Percentiles rank a stretch among this genome's conserved stretches.
These are phyloP conservation scores for Pseudogymnoascus sp. DNA, from an alignment of 2,329 filamentous ascomycete genomes.

Conservation along the genomic window DNA sequence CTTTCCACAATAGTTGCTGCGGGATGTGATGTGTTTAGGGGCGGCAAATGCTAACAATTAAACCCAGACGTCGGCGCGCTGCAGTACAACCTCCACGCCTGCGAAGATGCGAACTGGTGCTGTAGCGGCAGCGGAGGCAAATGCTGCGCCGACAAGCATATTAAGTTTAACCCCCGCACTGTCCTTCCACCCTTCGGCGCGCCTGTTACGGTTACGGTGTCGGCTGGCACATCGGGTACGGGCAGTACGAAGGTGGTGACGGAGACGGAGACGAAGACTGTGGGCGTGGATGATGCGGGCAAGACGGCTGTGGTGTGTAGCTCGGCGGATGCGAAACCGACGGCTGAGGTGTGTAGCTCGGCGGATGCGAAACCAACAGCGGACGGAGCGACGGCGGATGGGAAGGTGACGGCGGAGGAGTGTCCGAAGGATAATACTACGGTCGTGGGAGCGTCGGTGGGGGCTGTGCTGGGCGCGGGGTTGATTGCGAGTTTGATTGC, in stretches of 20 bases:
- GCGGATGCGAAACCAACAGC: too few species aligned
- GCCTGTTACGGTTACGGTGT: neutral
- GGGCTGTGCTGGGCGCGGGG: neutral
- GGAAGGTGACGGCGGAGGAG: neutral
- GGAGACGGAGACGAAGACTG: neutral
- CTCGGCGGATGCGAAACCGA: neutral
- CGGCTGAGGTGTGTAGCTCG: too few species aligned
- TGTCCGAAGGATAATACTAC: neutral
- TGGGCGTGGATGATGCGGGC: neutral
- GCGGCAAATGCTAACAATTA: neutral
- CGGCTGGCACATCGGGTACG: neutral
- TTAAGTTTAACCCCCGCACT: neutral
- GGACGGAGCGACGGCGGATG: too few species aligned
- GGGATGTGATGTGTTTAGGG: neutral
- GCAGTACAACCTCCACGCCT: neutral
- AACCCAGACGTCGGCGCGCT: neutral
- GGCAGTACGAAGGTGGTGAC: neutral
- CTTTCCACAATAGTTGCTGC: neutral
- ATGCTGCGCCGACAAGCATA: neutral
- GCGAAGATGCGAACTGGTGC: neutral
- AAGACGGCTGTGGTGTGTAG: neutral
- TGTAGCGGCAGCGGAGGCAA: neutral
- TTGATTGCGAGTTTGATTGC: neutral
- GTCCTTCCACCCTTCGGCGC: neutral
- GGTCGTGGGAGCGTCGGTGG: neutral